Evolutionary conservation across 1,284 basidiomycete genomes (phyloP), one percentile per base, ranked within the genome.

Genomic region (Malassezia nana): DNA sequence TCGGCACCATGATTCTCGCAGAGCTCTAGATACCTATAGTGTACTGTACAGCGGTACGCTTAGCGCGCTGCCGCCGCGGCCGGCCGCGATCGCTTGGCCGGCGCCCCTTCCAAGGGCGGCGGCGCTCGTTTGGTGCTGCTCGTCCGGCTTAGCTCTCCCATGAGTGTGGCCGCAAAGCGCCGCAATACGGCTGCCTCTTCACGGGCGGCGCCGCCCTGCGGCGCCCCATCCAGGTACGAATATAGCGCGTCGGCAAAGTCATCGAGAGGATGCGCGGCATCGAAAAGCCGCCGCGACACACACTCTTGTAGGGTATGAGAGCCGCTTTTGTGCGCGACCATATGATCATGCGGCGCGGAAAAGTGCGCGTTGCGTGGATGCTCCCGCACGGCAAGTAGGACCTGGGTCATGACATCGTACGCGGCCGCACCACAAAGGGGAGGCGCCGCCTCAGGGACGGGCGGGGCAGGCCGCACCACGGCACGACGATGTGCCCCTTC

Each of bases 1-100:
- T 74, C 42, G 69, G 69, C 18, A 70, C 68, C 3, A 74, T 74
- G 72, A 52, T 62, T 29, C 52, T 62, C 6, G 59, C 59, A 15
- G 59, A 62, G 52, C 54, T 62, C 20, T 60, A 53, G 40, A 44
- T 41, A 41, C 35, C 20, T 42, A 28, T 42, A 50, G 22, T 35
- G 33, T 48, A 48, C 46, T 39, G 43, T 33, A 28, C n/a, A 35
- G 46, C 52, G 24, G 16, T 39, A 26, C 15, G 20, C 20, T 10
- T 33, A 28, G 24, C 45, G 52, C 52, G 25, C 12, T 22, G 35
- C 13, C 22, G 18, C 46, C 10, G 25, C 52, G 16, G 31, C 31
- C 6, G 35, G 46, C 3, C 52, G 52, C 18, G 52, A 44, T 7
- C 53, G 53, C 43, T 55, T 55, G 3, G 47, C 52, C 12, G 52